Conservation (phyloP, 345 rosid species). For the Aethionema arabicum region DNA sequence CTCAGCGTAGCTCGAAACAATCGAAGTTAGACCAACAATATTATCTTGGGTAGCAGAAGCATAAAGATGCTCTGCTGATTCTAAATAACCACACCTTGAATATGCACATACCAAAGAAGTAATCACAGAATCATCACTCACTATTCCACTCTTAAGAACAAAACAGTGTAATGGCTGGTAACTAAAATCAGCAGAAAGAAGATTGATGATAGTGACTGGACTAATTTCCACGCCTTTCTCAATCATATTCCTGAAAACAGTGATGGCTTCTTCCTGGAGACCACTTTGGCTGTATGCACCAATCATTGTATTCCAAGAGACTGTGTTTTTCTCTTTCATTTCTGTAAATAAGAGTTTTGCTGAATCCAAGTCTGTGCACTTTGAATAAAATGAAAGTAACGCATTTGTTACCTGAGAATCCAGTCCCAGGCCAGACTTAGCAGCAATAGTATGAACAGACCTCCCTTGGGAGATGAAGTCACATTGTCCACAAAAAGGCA, state of each 20-base stretch:
- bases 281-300: conserved; percentile 67
- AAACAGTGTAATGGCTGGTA: conserved; percentile 53
- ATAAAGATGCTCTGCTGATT: conserved; percentile 54
- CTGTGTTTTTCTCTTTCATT: conserved; percentile 50
- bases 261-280: conserved; percentile 45
- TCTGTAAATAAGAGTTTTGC: conserved; percentile 53
- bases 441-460: conserved; percentile 57
- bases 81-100: conserved; percentile 44
- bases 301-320: conserved; percentile 85
- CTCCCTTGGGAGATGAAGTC: conserved; percentile 57
- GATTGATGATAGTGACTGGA: conserved; percentile 55
- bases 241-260: conserved; percentile 54
- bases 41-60: conserved; percentile 42
- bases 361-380: conserved; percentile 52
- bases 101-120: conserved; percentile 74
- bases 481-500: conserved; percentile 58
- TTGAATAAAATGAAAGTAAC: conserved; percentile 64
- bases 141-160: conserved; percentile 52
- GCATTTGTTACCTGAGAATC: conserved; percentile 59
- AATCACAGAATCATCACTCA: conserved; percentile 43
- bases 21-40: conserved; percentile 67
- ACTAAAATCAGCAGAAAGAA: conserved; percentile 56
- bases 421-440: conserved; percentile 53
- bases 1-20: conserved; percentile 63
- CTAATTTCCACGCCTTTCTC: conserved; percentile 44